phyloP scores from a whole-genome alignment of 1,284 basidiomycete genomes.

The Rhizopogon parksii region DNA sequence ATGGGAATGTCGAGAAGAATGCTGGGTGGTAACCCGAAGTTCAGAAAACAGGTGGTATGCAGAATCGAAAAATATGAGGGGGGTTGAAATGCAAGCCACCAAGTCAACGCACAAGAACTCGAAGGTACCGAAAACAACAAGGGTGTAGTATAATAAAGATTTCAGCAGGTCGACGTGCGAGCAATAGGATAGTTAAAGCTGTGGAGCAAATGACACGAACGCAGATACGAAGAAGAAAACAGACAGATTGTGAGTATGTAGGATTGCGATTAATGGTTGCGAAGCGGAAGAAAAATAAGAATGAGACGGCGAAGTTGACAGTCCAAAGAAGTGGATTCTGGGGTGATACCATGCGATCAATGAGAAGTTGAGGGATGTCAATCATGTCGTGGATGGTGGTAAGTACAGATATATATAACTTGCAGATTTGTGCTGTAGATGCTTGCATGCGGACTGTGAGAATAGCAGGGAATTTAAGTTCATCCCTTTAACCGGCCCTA shows the following conservation, averaged over 20 bases:
- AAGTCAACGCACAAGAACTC: conserved; percentile 5
- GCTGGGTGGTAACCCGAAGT: conserved; percentile 8
- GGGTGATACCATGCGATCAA: conserved; percentile 24
- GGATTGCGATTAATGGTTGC: conserved; percentile 28
- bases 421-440: conserved; percentile 35
- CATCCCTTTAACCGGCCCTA: conserved; percentile 36
- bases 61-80: conserved; percentile 10
- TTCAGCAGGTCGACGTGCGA: conserved; percentile 25
- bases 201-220: conserved; percentile 14
- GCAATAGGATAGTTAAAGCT: conserved; percentile 22
- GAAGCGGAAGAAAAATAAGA: conserved; percentile 20
- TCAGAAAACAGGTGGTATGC: conserved; percentile 20
- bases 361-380: conserved; percentile 26
- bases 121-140: conserved; percentile 6
- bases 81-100: conserved; percentile 7
- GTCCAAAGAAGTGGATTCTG: conserved; percentile 8
- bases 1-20: conserved; percentile 4
- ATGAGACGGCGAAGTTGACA: conserved; percentile 18
- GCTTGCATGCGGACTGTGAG: conserved; percentile 31
- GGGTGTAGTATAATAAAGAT: conserved; percentile 29
- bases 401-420: conserved; percentile 36
- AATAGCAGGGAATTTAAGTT: conserved; percentile 33
- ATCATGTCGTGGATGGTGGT: conserved; percentile 30
- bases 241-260: conserved; percentile 12
- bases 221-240: conserved; percentile 12